Base-by-base conservation (phyloP, 306 rosid genomes). In the Carpinus fangiana region DNA sequence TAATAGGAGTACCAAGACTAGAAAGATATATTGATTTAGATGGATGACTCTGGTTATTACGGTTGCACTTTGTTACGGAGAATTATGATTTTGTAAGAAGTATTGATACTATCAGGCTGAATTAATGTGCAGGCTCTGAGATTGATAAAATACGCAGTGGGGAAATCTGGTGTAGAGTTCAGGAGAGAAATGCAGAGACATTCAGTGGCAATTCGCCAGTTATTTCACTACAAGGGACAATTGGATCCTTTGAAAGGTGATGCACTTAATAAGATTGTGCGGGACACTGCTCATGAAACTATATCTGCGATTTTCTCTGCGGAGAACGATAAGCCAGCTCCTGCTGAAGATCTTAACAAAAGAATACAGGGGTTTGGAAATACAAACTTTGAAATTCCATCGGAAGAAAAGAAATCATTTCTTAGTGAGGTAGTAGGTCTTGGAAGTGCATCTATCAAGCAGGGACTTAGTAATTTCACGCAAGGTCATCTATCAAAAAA, bases 181-280 rank as follows among this genome's bases (percentile, higher is more conserved):
- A 86, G 96, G 88, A 96, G 97, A 85, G 99, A 96, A 88, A 91
- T 96, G 96, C 99, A 96, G 86, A 93, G 98, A 87, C 92, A 91
- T 81, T 93, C 98, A 45, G 98, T 86, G 56, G 94, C 94, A 2
- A 87, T 93, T 84, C 96, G 98, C 48, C 96, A 90, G 74, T 83
- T 96, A 81, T 72, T 93, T 88, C 99, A 96, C 84, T 89, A 93
- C 86, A 93, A 91, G 88, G 99, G 98, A 84, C 92, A 91, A 9
- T 66, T 79, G 66, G 99, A 96, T 83, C 98, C 96, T 81, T 82
- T 96, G 86, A 93, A 93, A 90, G 99, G 94, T 31, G 98, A 96
- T 82, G 94, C 99, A 14, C 93, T 88, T 70, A 96, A 96, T 81
- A 96, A 93, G 88, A 88, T 97, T 65, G 99, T 96, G 82, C 80